A percentile compares a stretch with the other conserved stretches of the same genome.
phyloP scores from a whole-genome alignment of 306 rosid genomes.

The Mimosa pudica region DNA sequence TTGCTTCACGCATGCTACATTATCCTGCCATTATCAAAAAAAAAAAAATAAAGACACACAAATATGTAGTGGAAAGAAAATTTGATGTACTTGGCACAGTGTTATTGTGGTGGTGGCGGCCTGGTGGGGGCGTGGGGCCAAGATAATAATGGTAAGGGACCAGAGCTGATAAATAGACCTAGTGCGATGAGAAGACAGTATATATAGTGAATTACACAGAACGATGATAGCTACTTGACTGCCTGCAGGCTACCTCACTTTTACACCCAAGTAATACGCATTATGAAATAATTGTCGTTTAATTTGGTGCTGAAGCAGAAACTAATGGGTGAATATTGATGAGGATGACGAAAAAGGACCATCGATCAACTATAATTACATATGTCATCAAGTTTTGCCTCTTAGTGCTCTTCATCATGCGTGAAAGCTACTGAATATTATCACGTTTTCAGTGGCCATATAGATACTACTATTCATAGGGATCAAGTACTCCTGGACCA shows the following conservation, averaged over 20 bases:
- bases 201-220: neutral
- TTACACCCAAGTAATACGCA: neutral
- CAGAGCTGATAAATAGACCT: neutral
- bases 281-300: neutral
- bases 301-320: neutral
- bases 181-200: neutral
- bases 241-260: neutral
- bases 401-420: neutral
- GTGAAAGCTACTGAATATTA: neutral
- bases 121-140: neutral
- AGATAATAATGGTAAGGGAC: conserved; percentile 7
- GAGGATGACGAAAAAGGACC: neutral
- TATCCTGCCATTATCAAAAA: too few relatives aligned
- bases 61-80: too few relatives aligned
- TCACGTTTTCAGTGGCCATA: neutral
- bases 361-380: neutral
- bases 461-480: neutral
- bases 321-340: neutral
- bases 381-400: neutral
- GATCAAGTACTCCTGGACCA: neutral
- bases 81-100: neutral
- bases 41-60: too few relatives aligned
- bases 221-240: neutral
- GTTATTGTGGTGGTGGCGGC: neutral
- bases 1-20: neutral